Evolutionary conservation across 305 asterid genomes (phyloP).

Genomic region (Fraxinus greggii): DNA sequence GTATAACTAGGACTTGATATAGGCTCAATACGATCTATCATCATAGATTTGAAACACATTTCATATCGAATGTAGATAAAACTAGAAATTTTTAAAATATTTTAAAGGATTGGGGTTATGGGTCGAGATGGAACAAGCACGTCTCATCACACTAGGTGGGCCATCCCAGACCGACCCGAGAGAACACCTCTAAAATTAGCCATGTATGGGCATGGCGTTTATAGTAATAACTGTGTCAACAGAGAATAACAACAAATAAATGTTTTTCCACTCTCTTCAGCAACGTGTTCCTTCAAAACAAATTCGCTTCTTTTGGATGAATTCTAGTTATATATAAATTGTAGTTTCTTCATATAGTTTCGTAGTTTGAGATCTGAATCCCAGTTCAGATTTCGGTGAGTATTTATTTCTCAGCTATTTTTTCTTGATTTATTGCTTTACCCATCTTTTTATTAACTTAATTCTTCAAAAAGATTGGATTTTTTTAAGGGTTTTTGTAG

Average conservation of each 20-base stretch:
- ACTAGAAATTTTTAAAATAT: too few relatives aligned
- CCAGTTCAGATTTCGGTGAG: background rate
- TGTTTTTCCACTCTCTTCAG: background rate
- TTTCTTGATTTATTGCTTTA: background rate
- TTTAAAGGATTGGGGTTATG: too few relatives aligned
- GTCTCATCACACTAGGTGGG: too few relatives aligned
- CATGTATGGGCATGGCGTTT: background rate
- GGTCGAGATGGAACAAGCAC: too few relatives aligned
- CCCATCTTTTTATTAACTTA: background rate
- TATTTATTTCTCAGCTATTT: background rate
- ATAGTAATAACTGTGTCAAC: background rate
- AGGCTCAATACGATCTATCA: background rate
- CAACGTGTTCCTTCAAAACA: background rate
- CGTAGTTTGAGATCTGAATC: background rate
- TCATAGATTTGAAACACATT: too few relatives aligned
- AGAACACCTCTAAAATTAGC: too few relatives aligned
- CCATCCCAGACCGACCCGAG: too few relatives aligned
- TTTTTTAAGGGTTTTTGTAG: background rate
- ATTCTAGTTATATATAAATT: background rate
- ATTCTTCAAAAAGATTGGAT: background rate
- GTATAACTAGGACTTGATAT: background rate
- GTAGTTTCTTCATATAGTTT: background rate
- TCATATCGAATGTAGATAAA: too few relatives aligned
- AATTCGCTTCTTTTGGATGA: background rate
- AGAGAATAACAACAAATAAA: background rate